These are phyloP conservation scores for Rhynchosporium agropyri DNA, from an alignment of 2,329 filamentous ascomycete species.

Conservation along the genomic window DNA sequence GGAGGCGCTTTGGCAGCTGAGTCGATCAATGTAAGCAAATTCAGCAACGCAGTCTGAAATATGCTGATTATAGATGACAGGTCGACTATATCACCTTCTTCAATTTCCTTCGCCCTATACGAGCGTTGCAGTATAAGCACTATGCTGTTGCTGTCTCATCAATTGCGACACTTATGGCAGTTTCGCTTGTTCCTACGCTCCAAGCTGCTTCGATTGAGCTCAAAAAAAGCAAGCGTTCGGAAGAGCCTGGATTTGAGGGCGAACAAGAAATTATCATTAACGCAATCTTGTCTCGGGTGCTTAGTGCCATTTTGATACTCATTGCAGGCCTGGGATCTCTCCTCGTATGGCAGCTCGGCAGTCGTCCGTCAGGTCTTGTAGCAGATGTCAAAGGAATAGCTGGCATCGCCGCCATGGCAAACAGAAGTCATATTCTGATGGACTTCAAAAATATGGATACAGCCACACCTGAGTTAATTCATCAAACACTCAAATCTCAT, in stretches of 20 bases:
- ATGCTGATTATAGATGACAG: conserved; percentile 16
- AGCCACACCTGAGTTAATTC: conserved; percentile 66
- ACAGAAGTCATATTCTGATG: conserved; percentile 70
- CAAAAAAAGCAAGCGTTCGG: conserved; percentile 52
- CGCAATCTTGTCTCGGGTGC: conserved; percentile 60
- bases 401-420: conserved; percentile 75
- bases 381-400: conserved; percentile 74
- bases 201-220: conserved; percentile 65
- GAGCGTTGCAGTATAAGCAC: conserved; percentile 63
- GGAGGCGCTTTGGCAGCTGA: conserved; percentile 63
- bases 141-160: conserved; percentile 71
- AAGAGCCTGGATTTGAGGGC: conserved; percentile 47
- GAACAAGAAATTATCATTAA: conserved; percentile 60
- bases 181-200: conserved; percentile 69
- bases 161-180: conserved; percentile 64
- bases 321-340: conserved; percentile 60
- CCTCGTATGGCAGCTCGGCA: conserved; percentile 63
- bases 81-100: conserved; percentile 65
- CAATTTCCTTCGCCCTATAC: conserved; percentile 65
- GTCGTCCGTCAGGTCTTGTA: conserved; percentile 65
- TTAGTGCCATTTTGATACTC: conserved; percentile 58
- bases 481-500: conserved; percentile 64
- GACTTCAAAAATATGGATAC: conserved; percentile 75
- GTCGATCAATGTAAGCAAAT: conserved; percentile 62
- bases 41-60: neutral